These are phyloP conservation scores for Keithomyces neogunnii DNA, from an alignment of 2,329 filamentous ascomycete genomes.

Conservation along the genomic window DNA sequence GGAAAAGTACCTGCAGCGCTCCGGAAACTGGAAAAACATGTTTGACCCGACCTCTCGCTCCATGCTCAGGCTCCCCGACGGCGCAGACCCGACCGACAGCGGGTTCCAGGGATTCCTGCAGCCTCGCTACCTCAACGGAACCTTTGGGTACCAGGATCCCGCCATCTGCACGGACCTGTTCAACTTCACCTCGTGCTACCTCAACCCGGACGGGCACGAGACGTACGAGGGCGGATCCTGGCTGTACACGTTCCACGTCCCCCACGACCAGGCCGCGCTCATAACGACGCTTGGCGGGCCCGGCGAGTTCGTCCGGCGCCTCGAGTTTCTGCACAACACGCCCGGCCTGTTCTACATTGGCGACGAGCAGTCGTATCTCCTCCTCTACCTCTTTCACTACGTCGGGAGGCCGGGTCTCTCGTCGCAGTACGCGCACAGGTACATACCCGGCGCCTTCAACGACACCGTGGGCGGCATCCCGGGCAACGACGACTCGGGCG, in stretches of 20 bases:
- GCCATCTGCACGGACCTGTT: constrained; percentile 26
- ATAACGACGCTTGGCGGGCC: constrained; percentile 49
- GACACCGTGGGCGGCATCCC: constrained; percentile 49
- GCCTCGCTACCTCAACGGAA: constrained; percentile 56
- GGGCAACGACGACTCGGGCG: constrained; percentile 44
- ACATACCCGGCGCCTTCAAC: constrained; percentile 64
- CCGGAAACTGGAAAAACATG: constrained; percentile 62
- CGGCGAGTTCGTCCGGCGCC: constrained; percentile 46
- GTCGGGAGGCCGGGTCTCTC: constrained; percentile 52
- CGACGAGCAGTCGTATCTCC: constrained; percentile 47
- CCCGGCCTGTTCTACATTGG: constrained; percentile 58
- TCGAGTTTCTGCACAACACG: constrained; percentile 57
- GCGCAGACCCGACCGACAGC: background rate
- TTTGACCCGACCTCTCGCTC: constrained; percentile 31
- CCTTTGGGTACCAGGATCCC: constrained; percentile 60
- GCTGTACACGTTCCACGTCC: constrained; percentile 60
- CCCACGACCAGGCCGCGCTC: constrained; percentile 38
- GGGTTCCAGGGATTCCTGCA: constrained; percentile 55
- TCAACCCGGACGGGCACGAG: constrained; percentile 18
- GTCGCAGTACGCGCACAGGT: constrained; percentile 47
- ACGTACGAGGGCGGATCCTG: constrained; percentile 65
- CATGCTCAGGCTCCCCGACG: constrained; percentile 11
- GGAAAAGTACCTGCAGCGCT: constrained; percentile 51
- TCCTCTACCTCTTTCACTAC: constrained; percentile 54
- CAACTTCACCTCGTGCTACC: constrained; percentile 33